Evolutionary conservation across 2,329 filamentous ascomycete species (phyloP).

Genomic region (Diaporthe vexans): DNA sequence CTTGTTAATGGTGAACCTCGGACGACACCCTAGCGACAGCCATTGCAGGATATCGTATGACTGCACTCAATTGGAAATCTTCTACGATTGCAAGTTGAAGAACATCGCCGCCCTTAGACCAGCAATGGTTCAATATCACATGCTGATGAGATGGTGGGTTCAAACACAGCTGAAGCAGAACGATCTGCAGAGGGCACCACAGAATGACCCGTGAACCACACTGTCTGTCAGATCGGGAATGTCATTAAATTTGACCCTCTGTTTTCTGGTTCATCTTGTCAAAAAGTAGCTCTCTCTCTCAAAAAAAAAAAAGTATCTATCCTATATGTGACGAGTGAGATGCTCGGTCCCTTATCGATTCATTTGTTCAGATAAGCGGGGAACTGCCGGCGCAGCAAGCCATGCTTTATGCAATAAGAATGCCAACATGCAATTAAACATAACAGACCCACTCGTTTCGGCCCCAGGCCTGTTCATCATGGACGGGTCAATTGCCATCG

Average conservation of each 20-base stretch:
- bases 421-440: not conserved
- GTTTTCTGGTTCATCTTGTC: not conserved
- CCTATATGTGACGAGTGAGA: not conserved
- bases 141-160: not conserved
- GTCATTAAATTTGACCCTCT: too few relatives aligned
- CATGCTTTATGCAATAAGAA: not conserved
- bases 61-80: not conserved
- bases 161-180: not conserved
- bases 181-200: not conserved
- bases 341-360: not conserved
- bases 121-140: not conserved
- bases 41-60: not conserved
- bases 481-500: constrained; percentile 19
- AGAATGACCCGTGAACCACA: not conserved
- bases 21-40: not conserved
- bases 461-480: constrained; percentile 17
- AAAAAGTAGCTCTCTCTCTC: not conserved
- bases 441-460: not conserved
- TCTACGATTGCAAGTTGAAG: not conserved
- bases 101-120: too few relatives aligned
- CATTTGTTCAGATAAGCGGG: not conserved
- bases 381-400: not conserved
- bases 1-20: not conserved
- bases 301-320: too few relatives aligned
- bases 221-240: not conserved